Percentiles rank a stretch among this genome's conserved stretches.
Conservation (phyloP, 1,139 yeast genomes). For the Candida dubliniensis region DNA sequence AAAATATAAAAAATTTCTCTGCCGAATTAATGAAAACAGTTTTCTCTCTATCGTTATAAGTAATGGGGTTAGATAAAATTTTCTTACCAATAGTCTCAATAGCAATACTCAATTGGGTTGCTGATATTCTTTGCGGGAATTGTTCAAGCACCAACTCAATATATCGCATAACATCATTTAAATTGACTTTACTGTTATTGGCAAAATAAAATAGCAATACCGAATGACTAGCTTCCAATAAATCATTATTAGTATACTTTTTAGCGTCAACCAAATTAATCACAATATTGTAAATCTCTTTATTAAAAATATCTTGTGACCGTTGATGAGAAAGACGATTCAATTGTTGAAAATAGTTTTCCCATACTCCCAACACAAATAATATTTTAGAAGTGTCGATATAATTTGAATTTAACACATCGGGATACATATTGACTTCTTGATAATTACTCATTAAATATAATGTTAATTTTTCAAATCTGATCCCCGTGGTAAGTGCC, state of each 20-base stretch:
- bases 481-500: slow-evolving; percentile 23
- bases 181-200: slow-evolving; percentile 21
- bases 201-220: slow-evolving; percentile 54
- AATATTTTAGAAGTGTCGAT: slow-evolving; percentile 51
- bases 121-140: slow-evolving; percentile 57
- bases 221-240: slow-evolving; percentile 69
- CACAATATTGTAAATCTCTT: slow-evolving; percentile 43
- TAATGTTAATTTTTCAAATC: slow-evolving; percentile 40
- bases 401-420: slow-evolving; percentile 30
- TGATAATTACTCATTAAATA: slow-evolving; percentile 41
- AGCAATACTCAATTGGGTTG: slow-evolving; percentile 59
- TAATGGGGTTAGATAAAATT: slow-evolving; percentile 44
- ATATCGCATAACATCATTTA: slow-evolving; percentile 34
- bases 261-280: slow-evolving; percentile 40
- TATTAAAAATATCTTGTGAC: slow-evolving; percentile 20
- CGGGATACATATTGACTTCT: slow-evolving; percentile 39
- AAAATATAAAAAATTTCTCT: slow-evolving; percentile 41
- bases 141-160: slow-evolving; percentile 40
- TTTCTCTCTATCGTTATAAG: slow-evolving; percentile 12
- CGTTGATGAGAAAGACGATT: slow-evolving; percentile 16
- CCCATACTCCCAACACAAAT: slow-evolving; percentile 60
- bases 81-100: slow-evolving; percentile 57
- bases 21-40: slow-evolving; percentile 24
- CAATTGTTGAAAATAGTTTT: slow-evolving; percentile 48
- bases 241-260: slow-evolving; percentile 28